Evolutionary conservation across 768 basidiomycete species (phyloP).

Genomic region (Suillus americanus): DNA sequence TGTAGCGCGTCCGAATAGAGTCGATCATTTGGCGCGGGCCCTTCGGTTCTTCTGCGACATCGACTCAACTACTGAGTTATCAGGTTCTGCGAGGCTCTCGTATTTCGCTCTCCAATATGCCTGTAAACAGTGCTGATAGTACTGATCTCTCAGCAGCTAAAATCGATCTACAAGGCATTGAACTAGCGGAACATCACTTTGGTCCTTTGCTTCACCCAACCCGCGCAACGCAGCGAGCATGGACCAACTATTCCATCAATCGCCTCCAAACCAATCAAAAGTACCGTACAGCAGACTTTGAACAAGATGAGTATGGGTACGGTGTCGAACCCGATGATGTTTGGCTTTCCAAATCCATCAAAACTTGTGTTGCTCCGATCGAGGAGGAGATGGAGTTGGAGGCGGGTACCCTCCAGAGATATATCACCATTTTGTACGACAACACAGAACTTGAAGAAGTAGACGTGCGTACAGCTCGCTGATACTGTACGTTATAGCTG

Average conservation of each 20-base stretch:
- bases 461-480: not conserved
- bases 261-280: not conserved
- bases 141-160: not conserved
- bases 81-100: not conserved
- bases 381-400: not conserved
- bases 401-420: constrained; percentile 1
- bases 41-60: not conserved
- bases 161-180: not conserved
- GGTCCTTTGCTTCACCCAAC: constrained; percentile 7
- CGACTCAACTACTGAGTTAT: not conserved
- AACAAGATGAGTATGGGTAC: not conserved
- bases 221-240: not conserved
- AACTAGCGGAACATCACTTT: constrained; percentile 7
- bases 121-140: not conserved
- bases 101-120: not conserved
- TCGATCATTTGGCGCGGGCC: not conserved
- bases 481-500: not conserved
- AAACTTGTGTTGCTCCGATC: not conserved
- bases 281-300: not conserved
- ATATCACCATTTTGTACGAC: not conserved
- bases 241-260: constrained; percentile 7
- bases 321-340: not conserved
- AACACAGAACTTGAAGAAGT: not conserved
- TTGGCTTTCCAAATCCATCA: not conserved
- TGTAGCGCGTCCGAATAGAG: not conserved